Base-by-base conservation (phyloP, 805 yeast genomes). In the Zygotorulaspora chibaensis region DNA sequence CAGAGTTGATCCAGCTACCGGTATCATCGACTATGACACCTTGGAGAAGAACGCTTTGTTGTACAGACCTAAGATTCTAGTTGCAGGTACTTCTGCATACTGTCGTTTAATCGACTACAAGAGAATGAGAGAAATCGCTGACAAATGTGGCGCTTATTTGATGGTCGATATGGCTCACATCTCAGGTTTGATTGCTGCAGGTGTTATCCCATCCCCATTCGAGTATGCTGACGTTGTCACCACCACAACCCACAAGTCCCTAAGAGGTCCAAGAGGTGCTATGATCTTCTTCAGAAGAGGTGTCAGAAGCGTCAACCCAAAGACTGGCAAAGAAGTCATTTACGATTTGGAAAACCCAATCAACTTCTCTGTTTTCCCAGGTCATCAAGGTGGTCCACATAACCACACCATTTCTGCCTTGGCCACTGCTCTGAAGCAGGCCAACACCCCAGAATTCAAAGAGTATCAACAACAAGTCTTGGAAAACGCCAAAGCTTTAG, bases 371-470 rank as follows among this genome's bases (percentile, higher is more conserved):
- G 99, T 93, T 45, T 93, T 93, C 91, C 99, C 99, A 62, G 99
- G 96, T 57, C 99, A 93, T 73, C 99, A 93, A 77, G 99, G 99
- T 77, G 99, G 99, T 68, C 99, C 99, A 61, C 98, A 93, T 74
- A 93, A 93, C 78, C 99, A 93, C 75, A 93, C 99, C 57, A 93
- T 93, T 67, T 84, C 97, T 58, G 99, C 98, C 29, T 74, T 93
- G 62, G 97, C 98, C 13, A 93, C 90, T 54, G 98, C 99, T 42
- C 80, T 93, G 67, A 89, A 89, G 69, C 99, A 93, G 75, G 95
- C 96, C 50, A 76, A 80, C 54, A 75, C 87, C 42, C 95, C 95
- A 50, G 97, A 90, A 70, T 93, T 84, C 74, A 85, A 80, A 68
- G 85, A 80, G 63, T 91, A 91, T 74, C 99, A 93, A 75, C 66